Evolutionary conservation across 208 protist species (phyloP).

Genomic region (Wallacemonas rigidus): DNA sequence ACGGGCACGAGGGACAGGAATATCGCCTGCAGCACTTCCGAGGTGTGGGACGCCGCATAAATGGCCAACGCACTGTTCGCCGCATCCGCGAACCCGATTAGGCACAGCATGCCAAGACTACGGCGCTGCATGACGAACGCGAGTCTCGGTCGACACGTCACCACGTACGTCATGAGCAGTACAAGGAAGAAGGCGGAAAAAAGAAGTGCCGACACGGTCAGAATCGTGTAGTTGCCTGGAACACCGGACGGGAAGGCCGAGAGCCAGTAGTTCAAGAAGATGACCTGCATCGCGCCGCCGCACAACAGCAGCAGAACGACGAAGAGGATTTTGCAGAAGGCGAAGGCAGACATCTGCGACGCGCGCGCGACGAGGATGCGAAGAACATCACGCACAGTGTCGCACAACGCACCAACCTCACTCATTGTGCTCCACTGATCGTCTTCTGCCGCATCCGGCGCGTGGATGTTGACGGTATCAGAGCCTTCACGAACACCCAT

Average conservation of each 20-base stretch:
- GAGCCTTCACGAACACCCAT: not conserved
- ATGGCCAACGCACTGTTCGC: constrained; percentile 56
- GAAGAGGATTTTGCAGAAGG: constrained; percentile 39
- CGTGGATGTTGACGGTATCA: not conserved
- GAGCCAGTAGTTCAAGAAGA: constrained; percentile 86
- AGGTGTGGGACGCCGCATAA: constrained; percentile 61
- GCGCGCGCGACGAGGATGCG: not conserved
- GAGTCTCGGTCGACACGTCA: constrained; percentile 41
- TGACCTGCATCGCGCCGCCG: constrained; percentile 77
- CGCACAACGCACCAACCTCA: not conserved
- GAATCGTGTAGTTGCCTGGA: constrained; percentile 79
- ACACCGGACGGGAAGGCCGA: constrained; percentile 42
- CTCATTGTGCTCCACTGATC: not conserved
- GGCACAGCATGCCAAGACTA: constrained; percentile 39
- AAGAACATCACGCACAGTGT: not conserved
- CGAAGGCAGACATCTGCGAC: not conserved
- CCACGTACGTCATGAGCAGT: constrained; percentile 44
- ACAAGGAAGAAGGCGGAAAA: constrained; percentile 75
- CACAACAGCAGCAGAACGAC: constrained; percentile 60
- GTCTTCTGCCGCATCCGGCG: not conserved
- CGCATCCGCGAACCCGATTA: constrained; percentile 43
- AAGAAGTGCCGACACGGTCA: constrained; percentile 61
- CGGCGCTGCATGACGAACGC: constrained; percentile 32
- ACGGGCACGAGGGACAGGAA: constrained; percentile 53
- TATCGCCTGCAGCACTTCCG: constrained; percentile 63